Evolutionary conservation across 331 rosid genomes (phyloP).

Genomic region (Malus hybrid): DNA sequence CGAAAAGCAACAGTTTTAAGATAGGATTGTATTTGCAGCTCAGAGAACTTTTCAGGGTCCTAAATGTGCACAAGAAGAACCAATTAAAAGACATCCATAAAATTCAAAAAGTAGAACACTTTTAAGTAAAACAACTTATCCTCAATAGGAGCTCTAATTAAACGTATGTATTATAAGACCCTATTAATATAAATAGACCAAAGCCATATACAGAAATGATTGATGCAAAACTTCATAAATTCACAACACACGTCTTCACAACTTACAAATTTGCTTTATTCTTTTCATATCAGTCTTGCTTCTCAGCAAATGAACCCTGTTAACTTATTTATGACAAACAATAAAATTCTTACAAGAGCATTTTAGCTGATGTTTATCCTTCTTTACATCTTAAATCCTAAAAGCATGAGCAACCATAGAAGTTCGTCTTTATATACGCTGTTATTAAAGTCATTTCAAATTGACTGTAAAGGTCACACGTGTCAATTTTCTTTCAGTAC

Average conservation of each 20-base stretch:
- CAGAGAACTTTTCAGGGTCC: slow-evolving; percentile 92
- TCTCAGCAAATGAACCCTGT: neutral
- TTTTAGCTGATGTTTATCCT: neutral
- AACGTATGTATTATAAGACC: neutral
- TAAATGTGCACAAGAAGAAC: slow-evolving; percentile 26
- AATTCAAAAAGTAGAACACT: neutral
- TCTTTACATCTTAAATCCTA: neutral
- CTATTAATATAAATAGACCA: neutral
- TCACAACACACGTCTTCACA: neutral
- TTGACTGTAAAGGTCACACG: neutral
- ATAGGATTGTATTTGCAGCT: slow-evolving; percentile 91
- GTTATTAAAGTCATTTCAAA: neutral
- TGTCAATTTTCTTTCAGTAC: neutral
- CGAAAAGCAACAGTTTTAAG: slow-evolving; percentile 98
- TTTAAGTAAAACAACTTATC: slow-evolving; percentile 7
- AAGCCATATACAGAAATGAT: neutral
- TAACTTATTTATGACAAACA: neutral
- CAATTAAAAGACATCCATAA: slow-evolving; percentile 17
- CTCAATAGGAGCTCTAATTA: neutral
- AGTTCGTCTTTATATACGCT: neutral
- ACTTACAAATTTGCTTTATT: neutral
- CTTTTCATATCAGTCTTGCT: neutral
- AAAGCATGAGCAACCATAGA: neutral
- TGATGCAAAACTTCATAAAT: neutral
- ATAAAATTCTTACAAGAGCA: neutral